Percentiles rank a stretch among this genome's conserved stretches.
These are phyloP conservation scores for Phaeosphaeriaceae sp. DNA, from an alignment of 2,329 filamentous ascomycete genomes.

Conservation along the genomic window DNA sequence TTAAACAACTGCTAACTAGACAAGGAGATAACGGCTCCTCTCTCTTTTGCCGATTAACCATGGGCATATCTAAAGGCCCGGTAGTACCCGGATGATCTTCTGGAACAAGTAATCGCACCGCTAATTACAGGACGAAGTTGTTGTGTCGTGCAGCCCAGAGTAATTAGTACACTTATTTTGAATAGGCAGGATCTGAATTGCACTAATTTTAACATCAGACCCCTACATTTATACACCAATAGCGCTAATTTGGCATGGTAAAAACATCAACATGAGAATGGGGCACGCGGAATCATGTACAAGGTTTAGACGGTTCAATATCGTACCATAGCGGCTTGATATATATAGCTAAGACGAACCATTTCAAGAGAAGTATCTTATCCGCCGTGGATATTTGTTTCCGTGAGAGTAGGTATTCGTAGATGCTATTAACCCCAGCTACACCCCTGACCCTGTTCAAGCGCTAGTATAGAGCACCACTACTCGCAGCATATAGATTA, in stretches of 20 bases:
- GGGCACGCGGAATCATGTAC: neutral
- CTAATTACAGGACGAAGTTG: neutral
- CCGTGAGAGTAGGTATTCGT: neutral
- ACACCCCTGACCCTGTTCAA: neutral
- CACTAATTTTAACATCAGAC: neutral
- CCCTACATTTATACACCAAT: conserved; percentile 2
- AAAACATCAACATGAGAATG: neutral
- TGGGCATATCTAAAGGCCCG: neutral
- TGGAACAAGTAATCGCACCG: neutral
- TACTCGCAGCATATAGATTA: neutral
- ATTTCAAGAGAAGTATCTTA: neutral
- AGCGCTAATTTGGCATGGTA: no score
- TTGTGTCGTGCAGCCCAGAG: neutral
- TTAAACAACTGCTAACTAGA: neutral
- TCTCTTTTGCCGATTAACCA: conserved; percentile 6
- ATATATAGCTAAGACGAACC: neutral
- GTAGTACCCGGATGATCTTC: neutral
- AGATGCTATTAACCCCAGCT: neutral
- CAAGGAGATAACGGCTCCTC: neutral
- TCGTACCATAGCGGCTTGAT: neutral
- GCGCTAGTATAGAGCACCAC: neutral
- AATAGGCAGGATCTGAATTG: neutral
- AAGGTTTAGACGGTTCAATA: neutral
- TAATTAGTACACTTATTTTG: neutral
- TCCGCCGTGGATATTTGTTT: neutral